These are phyloP conservation scores for Diaporthe sp. DNA, from an alignment of 2,329 filamentous ascomycete genomes.

Conservation along the genomic window DNA sequence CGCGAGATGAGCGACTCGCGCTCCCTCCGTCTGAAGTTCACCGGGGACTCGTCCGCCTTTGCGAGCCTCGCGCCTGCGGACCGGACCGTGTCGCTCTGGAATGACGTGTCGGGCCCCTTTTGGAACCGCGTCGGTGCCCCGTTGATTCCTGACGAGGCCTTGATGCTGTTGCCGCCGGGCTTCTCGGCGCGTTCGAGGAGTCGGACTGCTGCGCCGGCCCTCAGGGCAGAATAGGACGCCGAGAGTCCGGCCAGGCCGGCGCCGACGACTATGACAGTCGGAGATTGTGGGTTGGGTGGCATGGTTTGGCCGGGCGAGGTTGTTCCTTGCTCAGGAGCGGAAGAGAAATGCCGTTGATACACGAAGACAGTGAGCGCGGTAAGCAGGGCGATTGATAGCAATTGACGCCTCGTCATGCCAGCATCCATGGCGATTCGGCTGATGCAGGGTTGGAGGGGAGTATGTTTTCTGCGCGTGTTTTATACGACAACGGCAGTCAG, in stretches of 20 bases:
- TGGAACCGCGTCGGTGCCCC: conserved; percentile 72
- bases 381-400: conserved; percentile 33
- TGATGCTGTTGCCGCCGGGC: conserved; percentile 75
- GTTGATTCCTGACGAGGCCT: conserved; percentile 77
- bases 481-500: conserved; percentile 16
- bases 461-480: neutral
- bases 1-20: conserved; percentile 61
- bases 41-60: conserved; percentile 43
- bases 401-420: conserved; percentile 45
- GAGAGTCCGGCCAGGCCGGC: conserved; percentile 75
- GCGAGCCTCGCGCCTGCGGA: conserved; percentile 65
- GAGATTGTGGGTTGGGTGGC: conserved; percentile 41
- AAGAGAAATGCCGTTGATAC: conserved; percentile 14
- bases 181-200: conserved; percentile 72
- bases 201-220: conserved; percentile 64
- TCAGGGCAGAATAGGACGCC: conserved; percentile 69
- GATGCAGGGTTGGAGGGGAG: neutral
- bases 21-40: conserved; percentile 41
- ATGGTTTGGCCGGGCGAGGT: conserved; percentile 25
- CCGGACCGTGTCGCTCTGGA: conserved; percentile 68
- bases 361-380: conserved; percentile 35
- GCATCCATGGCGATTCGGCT: neutral
- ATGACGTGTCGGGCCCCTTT: conserved; percentile 53
- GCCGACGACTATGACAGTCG: conserved; percentile 70
- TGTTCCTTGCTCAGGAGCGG: neutral